phyloP scores from a whole-genome alignment of 495 filamentous ascomycete genomes.

The Xylaria bambusicola region DNA sequence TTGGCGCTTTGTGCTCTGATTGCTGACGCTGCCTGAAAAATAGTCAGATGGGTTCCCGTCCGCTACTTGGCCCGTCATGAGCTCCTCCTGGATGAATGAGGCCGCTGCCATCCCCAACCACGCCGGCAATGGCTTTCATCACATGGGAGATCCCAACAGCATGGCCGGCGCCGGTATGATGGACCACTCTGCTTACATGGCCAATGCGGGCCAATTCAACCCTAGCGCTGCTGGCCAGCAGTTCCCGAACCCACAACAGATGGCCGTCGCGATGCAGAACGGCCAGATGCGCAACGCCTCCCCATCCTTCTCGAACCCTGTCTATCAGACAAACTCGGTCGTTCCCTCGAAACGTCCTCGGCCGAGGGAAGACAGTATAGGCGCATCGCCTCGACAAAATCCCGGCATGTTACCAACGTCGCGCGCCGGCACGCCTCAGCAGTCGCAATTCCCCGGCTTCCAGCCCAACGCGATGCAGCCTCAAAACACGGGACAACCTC shows the following conservation, averaged over 20 bases:
- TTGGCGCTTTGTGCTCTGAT: slow-evolving; percentile 38
- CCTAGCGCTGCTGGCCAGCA: slow-evolving; percentile 43
- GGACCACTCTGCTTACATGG: slow-evolving; percentile 57
- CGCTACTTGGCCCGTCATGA: slow-evolving; percentile 61
- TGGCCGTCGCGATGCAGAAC: slow-evolving; percentile 76
- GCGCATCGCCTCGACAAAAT: slow-evolving; percentile 77
- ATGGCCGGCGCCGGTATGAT: slow-evolving; percentile 54
- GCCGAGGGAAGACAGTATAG: slow-evolving; percentile 78
- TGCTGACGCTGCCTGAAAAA: slow-evolving; percentile 49
- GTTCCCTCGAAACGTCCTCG: slow-evolving; percentile 86
- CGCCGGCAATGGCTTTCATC: slow-evolving; percentile 77
- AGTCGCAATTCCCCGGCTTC: slow-evolving; percentile 63
- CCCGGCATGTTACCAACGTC: slow-evolving; percentile 75
- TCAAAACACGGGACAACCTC: slow-evolving; percentile 61
- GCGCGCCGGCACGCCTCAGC: slow-evolving; percentile 89
- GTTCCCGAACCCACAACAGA: slow-evolving; percentile 63
- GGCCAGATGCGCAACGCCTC: slow-evolving; percentile 78
- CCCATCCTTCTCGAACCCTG: slow-evolving; percentile 68
- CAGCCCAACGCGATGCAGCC: slow-evolving; percentile 57
- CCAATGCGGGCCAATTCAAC: slow-evolving; percentile 54
- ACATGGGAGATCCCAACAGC: slow-evolving; percentile 55
- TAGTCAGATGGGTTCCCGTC: slow-evolving; percentile 52
- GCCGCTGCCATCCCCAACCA: slow-evolving; percentile 69
- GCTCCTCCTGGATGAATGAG: slow-evolving; percentile 82
- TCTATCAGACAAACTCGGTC: slow-evolving; percentile 76